phyloP scores from a whole-genome alignment of 169 alveolate genomes.

The Perkinsus olseni region DNA sequence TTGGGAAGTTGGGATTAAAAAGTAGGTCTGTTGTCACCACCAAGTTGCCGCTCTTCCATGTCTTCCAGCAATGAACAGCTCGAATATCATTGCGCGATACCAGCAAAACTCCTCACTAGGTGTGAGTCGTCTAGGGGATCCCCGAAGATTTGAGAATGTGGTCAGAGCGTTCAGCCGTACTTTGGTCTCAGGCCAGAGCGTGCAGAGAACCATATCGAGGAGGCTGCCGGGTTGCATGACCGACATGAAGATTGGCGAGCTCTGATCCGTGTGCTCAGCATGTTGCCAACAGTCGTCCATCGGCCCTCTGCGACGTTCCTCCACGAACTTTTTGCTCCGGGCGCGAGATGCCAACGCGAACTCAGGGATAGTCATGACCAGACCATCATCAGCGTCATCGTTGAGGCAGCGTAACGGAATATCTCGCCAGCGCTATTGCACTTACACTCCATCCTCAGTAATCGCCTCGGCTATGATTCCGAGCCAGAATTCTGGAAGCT shows the following conservation, averaged over 20 bases:
- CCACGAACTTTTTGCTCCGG: not conserved
- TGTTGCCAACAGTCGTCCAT: not conserved
- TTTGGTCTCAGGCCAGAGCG: not conserved
- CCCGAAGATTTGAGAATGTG: too few relatives aligned
- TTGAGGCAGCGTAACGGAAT: not conserved
- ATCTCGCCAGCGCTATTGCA: not conserved
- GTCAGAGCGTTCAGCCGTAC: too few relatives aligned
- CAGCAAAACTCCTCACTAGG: too few relatives aligned
- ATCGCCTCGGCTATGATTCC: not conserved
- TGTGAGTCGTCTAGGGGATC: too few relatives aligned
- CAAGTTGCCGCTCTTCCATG: not conserved
- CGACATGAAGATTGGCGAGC: not conserved
- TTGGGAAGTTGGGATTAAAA: not conserved
- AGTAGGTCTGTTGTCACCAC: not conserved
- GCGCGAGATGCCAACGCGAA: not conserved
- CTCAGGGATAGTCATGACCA: not conserved
- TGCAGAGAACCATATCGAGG: not conserved
- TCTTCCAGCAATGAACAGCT: too few relatives aligned
- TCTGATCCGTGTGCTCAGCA: not conserved
- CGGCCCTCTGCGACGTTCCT: not conserved
- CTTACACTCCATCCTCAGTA: not conserved
- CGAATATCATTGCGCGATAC: too few relatives aligned
- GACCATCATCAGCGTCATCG: not conserved
- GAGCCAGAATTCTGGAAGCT: not conserved
- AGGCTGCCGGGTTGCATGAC: not conserved